Percentiles rank a stretch among this genome's conserved stretches.
Evolutionary conservation across 1,284 basidiomycete species (phyloP).

Genomic region (Leccinum subspadiceum): DNA sequence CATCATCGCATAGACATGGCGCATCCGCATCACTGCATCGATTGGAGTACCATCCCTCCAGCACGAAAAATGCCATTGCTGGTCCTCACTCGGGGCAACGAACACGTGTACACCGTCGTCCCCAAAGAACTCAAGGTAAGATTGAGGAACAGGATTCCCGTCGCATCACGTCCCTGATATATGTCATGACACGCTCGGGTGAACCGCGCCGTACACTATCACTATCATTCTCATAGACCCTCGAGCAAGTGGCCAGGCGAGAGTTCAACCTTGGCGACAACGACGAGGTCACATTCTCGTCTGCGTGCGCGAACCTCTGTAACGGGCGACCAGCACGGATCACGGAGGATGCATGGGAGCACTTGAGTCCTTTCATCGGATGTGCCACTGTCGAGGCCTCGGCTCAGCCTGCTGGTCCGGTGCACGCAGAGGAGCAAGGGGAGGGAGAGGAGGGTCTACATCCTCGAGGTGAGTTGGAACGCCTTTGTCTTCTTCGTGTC

Average conservation of each 20-base stretch:
- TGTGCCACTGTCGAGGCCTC: conserved; percentile 20
- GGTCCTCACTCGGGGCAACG: conserved; percentile 17
- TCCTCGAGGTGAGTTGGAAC: conserved; percentile 3
- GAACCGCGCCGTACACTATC: not conserved
- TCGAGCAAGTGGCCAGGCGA: conserved; percentile 17
- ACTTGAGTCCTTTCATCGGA: conserved; percentile 22
- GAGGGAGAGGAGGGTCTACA: not conserved
- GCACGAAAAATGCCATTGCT: conserved; percentile 21
- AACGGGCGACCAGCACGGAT: conserved; percentile 21
- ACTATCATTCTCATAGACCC: conserved; percentile 6
- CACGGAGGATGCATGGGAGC: conserved; percentile 20
- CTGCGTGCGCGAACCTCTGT: conserved; percentile 25
- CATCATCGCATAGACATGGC: conserved; percentile 12
- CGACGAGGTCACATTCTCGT: conserved; percentile 12
- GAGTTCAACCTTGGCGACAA: conserved; percentile 24
- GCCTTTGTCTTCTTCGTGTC: not conserved
- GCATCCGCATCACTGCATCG: conserved; percentile 25
- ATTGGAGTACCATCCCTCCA: conserved; percentile 25
- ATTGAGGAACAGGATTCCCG: not conserved
- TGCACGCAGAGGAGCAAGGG: not conserved
- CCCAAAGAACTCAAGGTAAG: conserved; percentile 19
- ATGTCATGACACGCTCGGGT: not conserved
- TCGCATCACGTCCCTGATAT: not conserved
- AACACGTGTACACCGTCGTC: conserved; percentile 21
- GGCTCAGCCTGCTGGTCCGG: not conserved